Conservation (phyloP, 768 basidiomycete species). For the Astraeus odoratus region DNA sequence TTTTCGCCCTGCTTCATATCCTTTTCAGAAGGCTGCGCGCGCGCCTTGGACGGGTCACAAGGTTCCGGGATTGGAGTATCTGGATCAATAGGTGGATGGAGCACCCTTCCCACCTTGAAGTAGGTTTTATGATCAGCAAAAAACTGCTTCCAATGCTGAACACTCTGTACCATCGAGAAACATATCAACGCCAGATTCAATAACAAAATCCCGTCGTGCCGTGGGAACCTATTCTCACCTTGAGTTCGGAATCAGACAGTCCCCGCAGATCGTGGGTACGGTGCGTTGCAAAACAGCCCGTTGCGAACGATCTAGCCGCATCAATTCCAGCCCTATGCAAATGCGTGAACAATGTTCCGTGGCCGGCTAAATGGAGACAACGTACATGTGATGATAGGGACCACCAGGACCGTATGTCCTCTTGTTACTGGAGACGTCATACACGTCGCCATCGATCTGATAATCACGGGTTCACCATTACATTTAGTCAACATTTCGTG, state of each 20-base stretch:
- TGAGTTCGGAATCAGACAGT: slow-evolving; percentile 60
- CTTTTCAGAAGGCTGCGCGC: slow-evolving; percentile 21
- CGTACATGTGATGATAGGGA: slow-evolving; percentile 66
- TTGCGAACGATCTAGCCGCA: slow-evolving; percentile 88
- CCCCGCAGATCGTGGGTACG: slow-evolving; percentile 88
- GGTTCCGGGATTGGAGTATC: slow-evolving; percentile 65
- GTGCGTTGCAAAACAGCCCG: slow-evolving; percentile 89
- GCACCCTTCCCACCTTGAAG: slow-evolving; percentile 66
- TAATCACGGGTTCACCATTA: slow-evolving; percentile 7
- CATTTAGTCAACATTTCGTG: slow-evolving; percentile 4
- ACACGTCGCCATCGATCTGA: slow-evolving; percentile 89
- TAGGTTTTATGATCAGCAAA: slow-evolving; percentile 81
- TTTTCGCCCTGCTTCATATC: slow-evolving; percentile 22
- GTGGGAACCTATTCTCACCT: slow-evolving; percentile 38
- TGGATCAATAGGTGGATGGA: slow-evolving; percentile 73
- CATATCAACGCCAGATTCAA: too few species aligned
- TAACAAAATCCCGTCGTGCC: too few species aligned
- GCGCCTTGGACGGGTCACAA: slow-evolving; percentile 59
- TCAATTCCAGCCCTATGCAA: slow-evolving; percentile 70
- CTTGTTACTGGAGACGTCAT: slow-evolving; percentile 76
- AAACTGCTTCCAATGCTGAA: slow-evolving; percentile 87
- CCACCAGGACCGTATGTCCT: slow-evolving; percentile 86
- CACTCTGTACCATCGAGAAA: slow-evolving; percentile 38
- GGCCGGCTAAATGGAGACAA: slow-evolving; percentile 7
- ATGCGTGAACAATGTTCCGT: slow-evolving; percentile 18